Base-by-base conservation (phyloP, 192 early-diverging fungal genomes). In the Ramicandelaber brevisporus region DNA sequence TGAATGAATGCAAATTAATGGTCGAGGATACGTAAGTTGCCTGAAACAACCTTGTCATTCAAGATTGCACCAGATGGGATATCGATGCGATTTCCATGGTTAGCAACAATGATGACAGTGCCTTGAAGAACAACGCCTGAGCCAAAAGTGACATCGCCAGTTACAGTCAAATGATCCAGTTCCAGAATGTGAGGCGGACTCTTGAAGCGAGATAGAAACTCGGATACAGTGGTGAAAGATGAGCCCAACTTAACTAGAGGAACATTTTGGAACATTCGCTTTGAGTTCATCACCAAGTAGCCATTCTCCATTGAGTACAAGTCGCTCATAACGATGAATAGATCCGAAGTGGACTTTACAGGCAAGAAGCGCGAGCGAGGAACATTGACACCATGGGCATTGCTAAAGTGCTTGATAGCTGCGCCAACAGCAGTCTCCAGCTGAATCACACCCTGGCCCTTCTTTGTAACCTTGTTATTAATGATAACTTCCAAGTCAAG, bases 351-450 rank as follows among this genome's bases (percentile, higher is more conserved):
- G 33, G 80, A 86, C 53, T 98, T 98, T 35, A 98, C 93, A 21
- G 93, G 93, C 55, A 98, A 61, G 68, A 98, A 98, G 34, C 93
- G 79, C 40, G 57, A 72, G 31, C 93, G 75, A 5, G 89, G 89
- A n/a, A 98, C 93, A 43, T 98, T 98, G 46, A 98, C 63, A 37
- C 93, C 93, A 34, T 87, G 84, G 6, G 85, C 78, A 21, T 70
- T 71, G 10, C 70, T 57, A 47, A 98, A 98, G 58, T 95, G 85
- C 60, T 93, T 92, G 59, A 95, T 98, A 24, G 78, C 88, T 2
- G 93, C 89, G 50, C 93, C 93, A 17, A 95, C 93, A 21, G 93
- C 93, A 6, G 93, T 98, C 57, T 98, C 93, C 10, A 98, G 63
- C 59, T 98, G 93, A 29, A 98, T 78, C 1, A 93, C 83, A 50